Evolutionary conservation across 352 stramenopile genomes (phyloP).

Genomic region (Phytopythium chamaehyphon): DNA sequence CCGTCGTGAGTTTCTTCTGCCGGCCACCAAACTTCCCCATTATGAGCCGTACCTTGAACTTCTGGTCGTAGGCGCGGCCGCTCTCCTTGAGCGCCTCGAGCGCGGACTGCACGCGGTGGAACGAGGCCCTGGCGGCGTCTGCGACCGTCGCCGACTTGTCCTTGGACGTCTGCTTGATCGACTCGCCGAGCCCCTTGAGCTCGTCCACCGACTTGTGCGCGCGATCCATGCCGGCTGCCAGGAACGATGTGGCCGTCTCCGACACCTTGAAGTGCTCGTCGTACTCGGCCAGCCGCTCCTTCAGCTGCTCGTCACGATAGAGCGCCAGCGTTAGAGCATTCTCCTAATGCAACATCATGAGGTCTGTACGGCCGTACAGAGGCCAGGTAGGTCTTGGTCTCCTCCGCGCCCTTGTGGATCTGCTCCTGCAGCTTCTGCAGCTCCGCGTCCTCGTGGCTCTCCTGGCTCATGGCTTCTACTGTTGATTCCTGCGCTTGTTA

Average conservation of each 20-base stretch:
- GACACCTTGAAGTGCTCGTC: slow-evolving; percentile 68
- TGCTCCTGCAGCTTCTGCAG: slow-evolving; percentile 65
- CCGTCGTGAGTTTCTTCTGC: too few species aligned
- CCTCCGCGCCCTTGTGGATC: slow-evolving; percentile 61
- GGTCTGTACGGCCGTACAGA: slow-evolving; percentile 31
- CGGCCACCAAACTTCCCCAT: too few species aligned
- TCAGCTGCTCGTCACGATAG: slow-evolving; percentile 25
- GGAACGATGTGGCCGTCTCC: slow-evolving; percentile 62
- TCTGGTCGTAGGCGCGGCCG: slow-evolving; percentile 67
- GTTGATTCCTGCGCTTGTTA: not conserved
- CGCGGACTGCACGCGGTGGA: slow-evolving; percentile 46
- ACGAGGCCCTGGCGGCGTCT: slow-evolving; percentile 46
- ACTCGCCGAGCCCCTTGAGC: slow-evolving; percentile 51
- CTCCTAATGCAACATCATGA: too few species aligned
- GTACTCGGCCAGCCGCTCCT: slow-evolving; percentile 51
- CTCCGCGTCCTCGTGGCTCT: slow-evolving; percentile 16
- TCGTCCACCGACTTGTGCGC: slow-evolving; percentile 73
- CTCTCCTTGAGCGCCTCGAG: slow-evolving; percentile 54
- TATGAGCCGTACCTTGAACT: slow-evolving; percentile 27
- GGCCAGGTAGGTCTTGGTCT: slow-evolving; percentile 73
- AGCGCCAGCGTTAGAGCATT: too few species aligned
- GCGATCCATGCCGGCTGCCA: slow-evolving; percentile 60
- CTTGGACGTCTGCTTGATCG: slow-evolving; percentile 51
- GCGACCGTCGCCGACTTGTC: slow-evolving; percentile 43
- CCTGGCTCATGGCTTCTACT: slow-evolving; percentile 1